Percentiles rank a stretch among this genome's conserved stretches.
These are phyloP conservation scores for Fraxinus cuspidata DNA, from an alignment of 257 asterid genomes.

Conservation along the genomic window DNA sequence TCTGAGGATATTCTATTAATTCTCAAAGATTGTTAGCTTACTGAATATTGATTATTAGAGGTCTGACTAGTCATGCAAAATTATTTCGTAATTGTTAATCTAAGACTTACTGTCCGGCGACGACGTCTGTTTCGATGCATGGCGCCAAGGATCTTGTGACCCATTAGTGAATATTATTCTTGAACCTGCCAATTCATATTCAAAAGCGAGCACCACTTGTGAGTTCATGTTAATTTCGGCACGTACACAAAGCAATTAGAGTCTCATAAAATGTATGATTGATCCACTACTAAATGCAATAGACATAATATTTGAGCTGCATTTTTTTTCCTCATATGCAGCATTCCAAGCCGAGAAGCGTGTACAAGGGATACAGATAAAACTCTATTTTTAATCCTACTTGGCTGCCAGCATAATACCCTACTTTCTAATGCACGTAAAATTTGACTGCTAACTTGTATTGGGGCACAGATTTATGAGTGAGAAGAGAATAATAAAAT, in stretches of 20 bases:
- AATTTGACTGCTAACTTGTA: not conserved
- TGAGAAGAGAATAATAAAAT: not conserved
- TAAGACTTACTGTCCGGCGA: constrained; percentile 71
- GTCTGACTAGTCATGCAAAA: not conserved
- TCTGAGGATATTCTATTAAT: not conserved
- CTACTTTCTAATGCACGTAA: not conserved
- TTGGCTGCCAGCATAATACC: not conserved
- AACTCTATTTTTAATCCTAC: not conserved
- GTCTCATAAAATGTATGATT: not conserved
- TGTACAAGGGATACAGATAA: not conserved
- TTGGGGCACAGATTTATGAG: not conserved
- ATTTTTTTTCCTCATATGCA: not conserved
- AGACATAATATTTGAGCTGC: not conserved
- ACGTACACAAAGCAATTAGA: constrained; percentile 1
- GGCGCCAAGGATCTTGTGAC: constrained; percentile 99
- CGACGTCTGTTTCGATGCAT: constrained; percentile 88
- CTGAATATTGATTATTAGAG: not conserved
- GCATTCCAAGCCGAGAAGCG: not conserved
- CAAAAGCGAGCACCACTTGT: constrained; percentile 16
- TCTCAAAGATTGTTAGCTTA: not conserved
- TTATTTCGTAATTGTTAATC: constrained; percentile 5
- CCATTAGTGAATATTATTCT: constrained; percentile 89
- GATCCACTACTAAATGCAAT: constrained; percentile 6
- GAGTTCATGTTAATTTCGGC: constrained; percentile 15
- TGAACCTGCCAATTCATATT: constrained; percentile 58